Percentiles rank a stretch among this genome's conserved stretches.
Evolutionary conservation across 2,329 filamentous ascomycete genomes (phyloP).

Genomic region (Fusarium torreyae): DNA sequence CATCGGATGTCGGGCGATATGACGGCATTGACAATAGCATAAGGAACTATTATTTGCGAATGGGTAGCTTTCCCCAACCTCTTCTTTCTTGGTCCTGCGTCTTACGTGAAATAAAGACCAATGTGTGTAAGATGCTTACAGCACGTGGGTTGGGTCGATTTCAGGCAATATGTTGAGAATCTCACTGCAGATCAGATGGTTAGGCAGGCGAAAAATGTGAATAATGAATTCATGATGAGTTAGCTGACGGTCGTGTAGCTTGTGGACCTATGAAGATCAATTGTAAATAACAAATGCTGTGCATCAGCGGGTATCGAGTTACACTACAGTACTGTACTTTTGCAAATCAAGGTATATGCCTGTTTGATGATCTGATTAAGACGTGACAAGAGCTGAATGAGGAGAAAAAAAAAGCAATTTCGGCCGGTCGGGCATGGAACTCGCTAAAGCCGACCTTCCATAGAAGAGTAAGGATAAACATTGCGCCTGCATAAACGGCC

Average conservation of each 20-base stretch:
- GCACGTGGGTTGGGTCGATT: slow-evolving; percentile 22
- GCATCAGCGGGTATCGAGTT: slow-evolving; percentile 3
- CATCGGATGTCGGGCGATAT: slow-evolving; percentile 29
- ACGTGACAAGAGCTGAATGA: not conserved
- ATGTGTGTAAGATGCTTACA: slow-evolving; percentile 6
- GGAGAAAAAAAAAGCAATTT: slow-evolving; percentile 8
- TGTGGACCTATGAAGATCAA: not conserved
- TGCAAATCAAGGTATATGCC: not conserved
- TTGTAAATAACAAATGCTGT: not conserved
- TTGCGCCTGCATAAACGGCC: not conserved
- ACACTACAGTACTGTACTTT: not conserved
- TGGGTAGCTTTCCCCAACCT: not conserved
- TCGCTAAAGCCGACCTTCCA: not conserved
- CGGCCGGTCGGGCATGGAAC: not conserved
- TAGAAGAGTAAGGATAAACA: not conserved
- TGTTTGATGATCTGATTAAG: slow-evolving; percentile 16
- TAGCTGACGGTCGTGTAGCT: not conserved
- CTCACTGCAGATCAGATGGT: slow-evolving; percentile 17
- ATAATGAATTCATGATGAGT: not conserved
- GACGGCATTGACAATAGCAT: slow-evolving; percentile 22
- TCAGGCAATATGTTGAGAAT: slow-evolving; percentile 23
- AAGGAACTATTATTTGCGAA: not conserved
- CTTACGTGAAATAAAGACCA: slow-evolving; percentile 1
- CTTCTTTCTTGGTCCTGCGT: not conserved
- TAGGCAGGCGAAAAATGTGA: not conserved